Evolutionary conservation across 805 yeast genomes (phyloP).

Genomic region (Saccharomycopsis sp.): DNA sequence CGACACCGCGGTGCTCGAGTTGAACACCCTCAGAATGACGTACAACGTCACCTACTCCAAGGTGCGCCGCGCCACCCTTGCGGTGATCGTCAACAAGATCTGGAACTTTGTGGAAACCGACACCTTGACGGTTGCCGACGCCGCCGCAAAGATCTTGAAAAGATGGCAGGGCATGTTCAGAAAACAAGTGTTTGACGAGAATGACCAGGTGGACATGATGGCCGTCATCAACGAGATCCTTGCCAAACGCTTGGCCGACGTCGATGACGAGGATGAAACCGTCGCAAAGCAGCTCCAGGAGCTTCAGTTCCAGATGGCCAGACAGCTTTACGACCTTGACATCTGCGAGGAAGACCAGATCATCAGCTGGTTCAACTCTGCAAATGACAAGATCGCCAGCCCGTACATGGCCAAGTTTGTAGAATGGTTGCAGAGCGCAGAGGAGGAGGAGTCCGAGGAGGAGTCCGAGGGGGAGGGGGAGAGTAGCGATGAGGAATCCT

Average conservation of each 20-base stretch:
- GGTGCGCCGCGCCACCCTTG: slow-evolving; percentile 72
- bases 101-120: slow-evolving; percentile 68
- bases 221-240: slow-evolving; percentile 29
- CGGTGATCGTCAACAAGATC: slow-evolving; percentile 62
- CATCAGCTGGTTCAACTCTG: slow-evolving; percentile 57
- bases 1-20: slow-evolving; percentile 86
- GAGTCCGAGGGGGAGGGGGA: slow-evolving; percentile 10
- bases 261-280: slow-evolving; percentile 32
- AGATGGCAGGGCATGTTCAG: slow-evolving; percentile 77
- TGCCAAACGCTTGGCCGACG: slow-evolving; percentile 35
- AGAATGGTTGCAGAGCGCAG: slow-evolving; percentile 81
- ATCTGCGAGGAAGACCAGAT: slow-evolving; percentile 76
- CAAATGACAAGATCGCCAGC: slow-evolving; percentile 37
- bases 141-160: slow-evolving; percentile 63
- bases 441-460: slow-evolving; percentile 47
- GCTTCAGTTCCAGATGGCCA: slow-evolving; percentile 41
- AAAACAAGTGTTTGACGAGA: slow-evolving; percentile 76
- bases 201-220: slow-evolving; percentile 70
- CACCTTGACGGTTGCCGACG: slow-evolving; percentile 67
- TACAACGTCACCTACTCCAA: slow-evolving; percentile 94
- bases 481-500: too few relatives aligned
- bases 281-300: slow-evolving; percentile 28
- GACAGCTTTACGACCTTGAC: slow-evolving; percentile 70
- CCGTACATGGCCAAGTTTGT: slow-evolving; percentile 62
- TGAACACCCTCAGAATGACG: slow-evolving; percentile 93